Evolutionary conservation across 169 alveolate genomes (phyloP).

Genomic region (Plasmodium adleri): DNA sequence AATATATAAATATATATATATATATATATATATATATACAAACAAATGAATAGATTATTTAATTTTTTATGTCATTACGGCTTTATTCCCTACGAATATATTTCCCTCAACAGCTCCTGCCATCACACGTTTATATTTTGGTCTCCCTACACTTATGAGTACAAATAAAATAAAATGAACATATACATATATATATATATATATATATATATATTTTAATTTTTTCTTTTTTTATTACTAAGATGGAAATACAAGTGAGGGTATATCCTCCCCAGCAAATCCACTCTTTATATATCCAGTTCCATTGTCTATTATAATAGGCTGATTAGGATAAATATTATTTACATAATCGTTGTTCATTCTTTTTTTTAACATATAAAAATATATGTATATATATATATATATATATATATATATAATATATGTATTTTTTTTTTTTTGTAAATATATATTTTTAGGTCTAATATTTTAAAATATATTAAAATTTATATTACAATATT

Average conservation of each 20-base stretch:
- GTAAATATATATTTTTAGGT: neutral
- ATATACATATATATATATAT: no score
- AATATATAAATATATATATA: no score
- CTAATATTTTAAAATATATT: no score
- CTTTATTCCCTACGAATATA: constrained; percentile 71
- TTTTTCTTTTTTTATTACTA: constrained; percentile 53
- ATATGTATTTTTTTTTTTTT: neutral
- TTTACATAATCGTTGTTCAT: constrained; percentile 66
- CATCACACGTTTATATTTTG: constrained; percentile 85
- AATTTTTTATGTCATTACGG: constrained; percentile 16
- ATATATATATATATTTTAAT: neutral
- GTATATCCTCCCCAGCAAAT: constrained; percentile 85
- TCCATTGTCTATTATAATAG: constrained; percentile 84
- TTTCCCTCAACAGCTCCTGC: constrained; percentile 86
- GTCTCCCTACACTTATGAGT: constrained; percentile 79
- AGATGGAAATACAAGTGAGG: constrained; percentile 83
- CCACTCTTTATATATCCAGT: constrained; percentile 88
- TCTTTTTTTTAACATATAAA: neutral
- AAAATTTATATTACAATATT: no score
- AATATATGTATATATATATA: neutral
- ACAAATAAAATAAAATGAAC: constrained; percentile 8
- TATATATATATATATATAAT: no score
- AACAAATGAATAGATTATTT: no score
- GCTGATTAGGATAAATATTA: constrained; percentile 77
- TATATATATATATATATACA: no score